A percentile compares a stretch with the other conserved stretches of the same genome.
Evolutionary conservation across 805 yeast species (phyloP).

Genomic region (Pichia deserticola): DNA sequence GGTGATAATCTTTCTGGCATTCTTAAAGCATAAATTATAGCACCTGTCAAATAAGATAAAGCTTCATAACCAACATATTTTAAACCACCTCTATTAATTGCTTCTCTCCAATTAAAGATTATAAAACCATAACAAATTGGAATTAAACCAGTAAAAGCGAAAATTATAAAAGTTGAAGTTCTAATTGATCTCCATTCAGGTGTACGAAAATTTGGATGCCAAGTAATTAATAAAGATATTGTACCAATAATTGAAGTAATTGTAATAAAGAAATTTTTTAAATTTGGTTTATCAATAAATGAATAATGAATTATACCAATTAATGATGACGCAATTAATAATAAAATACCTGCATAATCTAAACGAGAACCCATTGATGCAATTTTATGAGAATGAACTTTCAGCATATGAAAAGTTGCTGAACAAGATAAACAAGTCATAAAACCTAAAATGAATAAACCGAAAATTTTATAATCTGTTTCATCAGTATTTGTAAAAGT

Average conservation of each 20-base stretch:
- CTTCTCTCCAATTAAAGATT: constrained; percentile 41
- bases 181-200: constrained; percentile 69
- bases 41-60: constrained; percentile 68
- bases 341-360: constrained; percentile 50
- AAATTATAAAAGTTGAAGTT: constrained; percentile 68
- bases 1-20: constrained; percentile 67
- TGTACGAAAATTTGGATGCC: constrained; percentile 59
- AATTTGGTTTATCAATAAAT: constrained; percentile 35
- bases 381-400: constrained; percentile 40
- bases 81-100: constrained; percentile 46
- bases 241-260: constrained; percentile 50
- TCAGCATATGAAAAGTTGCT: constrained; percentile 43
- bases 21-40: constrained; percentile 67
- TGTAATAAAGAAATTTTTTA: constrained; percentile 32
- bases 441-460: constrained; percentile 39
- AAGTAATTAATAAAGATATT: constrained; percentile 54
- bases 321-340: constrained; percentile 42
- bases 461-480: constrained; percentile 34
- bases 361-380: constrained; percentile 41
- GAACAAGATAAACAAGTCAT: constrained; percentile 40
- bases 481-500: constrained; percentile 19
- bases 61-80: constrained; percentile 67
- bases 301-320: constrained; percentile 33
- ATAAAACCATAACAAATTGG: constrained; percentile 55
- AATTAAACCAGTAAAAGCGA: constrained; percentile 70